These are phyloP conservation scores for Phytophthora hybrid DNA, from an alignment of 352 stramenopile genomes.

Conservation along the genomic window DNA sequence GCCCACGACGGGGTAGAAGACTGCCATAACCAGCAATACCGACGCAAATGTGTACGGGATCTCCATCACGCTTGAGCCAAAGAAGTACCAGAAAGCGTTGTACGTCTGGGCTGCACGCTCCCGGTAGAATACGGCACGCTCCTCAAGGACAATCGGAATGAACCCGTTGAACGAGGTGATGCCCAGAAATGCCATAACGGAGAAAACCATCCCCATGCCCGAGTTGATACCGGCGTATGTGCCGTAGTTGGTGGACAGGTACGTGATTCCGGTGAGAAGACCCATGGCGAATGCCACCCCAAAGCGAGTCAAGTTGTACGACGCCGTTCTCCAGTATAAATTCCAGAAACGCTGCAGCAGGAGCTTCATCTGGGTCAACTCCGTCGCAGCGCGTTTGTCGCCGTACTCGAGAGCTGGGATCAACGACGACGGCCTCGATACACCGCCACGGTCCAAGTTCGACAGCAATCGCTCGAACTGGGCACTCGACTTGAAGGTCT, in stretches of 20 bases:
- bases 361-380: slow-evolving; percentile 28
- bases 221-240: slow-evolving; percentile 25
- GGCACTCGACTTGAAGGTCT: slow-evolving; percentile 10
- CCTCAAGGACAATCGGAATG: slow-evolving; percentile 6
- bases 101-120: slow-evolving; percentile 26
- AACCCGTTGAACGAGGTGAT: slow-evolving; percentile 15
- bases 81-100: slow-evolving; percentile 31
- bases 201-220: slow-evolving; percentile 23
- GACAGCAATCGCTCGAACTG: slow-evolving; percentile 4
- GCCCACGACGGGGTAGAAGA: slow-evolving; percentile 25
- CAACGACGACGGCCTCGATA: neutral
- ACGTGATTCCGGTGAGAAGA: slow-evolving; percentile 4
- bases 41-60: slow-evolving; percentile 14
- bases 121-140: slow-evolving; percentile 22
- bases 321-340: slow-evolving; percentile 26
- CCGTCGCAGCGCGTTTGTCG: slow-evolving; percentile 23
- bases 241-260: slow-evolving; percentile 7
- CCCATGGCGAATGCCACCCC: slow-evolving; percentile 2
- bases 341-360: slow-evolving; percentile 19
- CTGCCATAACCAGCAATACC: slow-evolving; percentile 14
- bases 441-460: slow-evolving; percentile 10
- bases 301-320: slow-evolving; percentile 29
- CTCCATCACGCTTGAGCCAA: slow-evolving; percentile 16
- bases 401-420: slow-evolving; percentile 13
- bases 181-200: slow-evolving; percentile 11